A percentile compares a stretch with the other conserved stretches of the same genome.
These are phyloP conservation scores for Alternaria sp. DNA, from an alignment of 2,329 filamentous ascomycete species.

Conservation along the genomic window DNA sequence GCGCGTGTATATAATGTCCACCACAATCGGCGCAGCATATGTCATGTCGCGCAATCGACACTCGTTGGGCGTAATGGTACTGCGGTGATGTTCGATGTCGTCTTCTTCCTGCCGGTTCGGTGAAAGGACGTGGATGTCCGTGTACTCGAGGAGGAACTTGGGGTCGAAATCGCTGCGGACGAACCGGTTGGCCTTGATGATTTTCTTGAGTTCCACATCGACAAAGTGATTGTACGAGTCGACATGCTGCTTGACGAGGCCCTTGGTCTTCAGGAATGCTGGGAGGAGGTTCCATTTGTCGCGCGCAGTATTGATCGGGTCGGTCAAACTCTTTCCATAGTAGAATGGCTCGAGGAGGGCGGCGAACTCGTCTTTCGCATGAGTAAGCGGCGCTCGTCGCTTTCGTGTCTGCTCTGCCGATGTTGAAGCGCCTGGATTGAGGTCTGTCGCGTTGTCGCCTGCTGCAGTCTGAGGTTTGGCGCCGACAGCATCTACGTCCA, in stretches of 20 bases:
- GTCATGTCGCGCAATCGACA: constrained; percentile 96
- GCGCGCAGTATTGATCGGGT: constrained; percentile 73
- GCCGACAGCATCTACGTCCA: constrained; percentile 22
- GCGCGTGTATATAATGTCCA: constrained; percentile 89
- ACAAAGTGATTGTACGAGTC: constrained; percentile 99
- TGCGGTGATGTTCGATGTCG: constrained; percentile 61
- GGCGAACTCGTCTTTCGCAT: constrained; percentile 63
- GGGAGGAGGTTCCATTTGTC: constrained; percentile 98
- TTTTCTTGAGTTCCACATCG: constrained; percentile 95
- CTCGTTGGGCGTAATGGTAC: constrained; percentile 86
- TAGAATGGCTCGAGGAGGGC: constrained; percentile 74
- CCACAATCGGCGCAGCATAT: constrained; percentile 93
- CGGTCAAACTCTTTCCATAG: constrained; percentile 71
- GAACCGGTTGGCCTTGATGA: constrained; percentile 87
- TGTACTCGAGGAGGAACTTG: constrained; percentile 89
- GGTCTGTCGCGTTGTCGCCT: constrained; percentile 23
- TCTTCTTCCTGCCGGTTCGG: constrained; percentile 82
- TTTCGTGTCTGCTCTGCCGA: constrained; percentile 40
- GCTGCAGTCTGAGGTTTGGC: constrained; percentile 16
- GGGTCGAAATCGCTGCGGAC: constrained; percentile 93
- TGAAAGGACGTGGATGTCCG: constrained; percentile 84
- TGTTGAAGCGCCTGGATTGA: constrained; percentile 31
- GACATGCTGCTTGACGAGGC: constrained; percentile 94
- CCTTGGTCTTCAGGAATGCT: constrained; percentile 98
- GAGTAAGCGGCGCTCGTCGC: constrained; percentile 39